Evolutionary conservation across 176 grass and related monocot genomes (phyloP).

Genomic region (Lolium multiflorum): DNA sequence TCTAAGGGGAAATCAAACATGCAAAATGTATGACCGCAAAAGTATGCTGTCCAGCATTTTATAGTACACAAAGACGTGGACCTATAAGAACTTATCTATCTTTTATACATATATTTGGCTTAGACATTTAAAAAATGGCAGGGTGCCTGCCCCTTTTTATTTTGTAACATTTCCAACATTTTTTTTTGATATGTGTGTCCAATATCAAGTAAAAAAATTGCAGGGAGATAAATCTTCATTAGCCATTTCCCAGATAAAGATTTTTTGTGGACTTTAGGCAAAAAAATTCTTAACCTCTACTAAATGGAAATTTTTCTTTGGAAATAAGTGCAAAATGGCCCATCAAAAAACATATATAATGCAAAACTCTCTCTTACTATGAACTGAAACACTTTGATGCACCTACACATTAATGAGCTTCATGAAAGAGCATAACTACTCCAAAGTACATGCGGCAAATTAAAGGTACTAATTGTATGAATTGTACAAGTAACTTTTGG

Average conservation of each 20-base stretch:
- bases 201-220: no score
- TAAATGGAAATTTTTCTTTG: background rate
- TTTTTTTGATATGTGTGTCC: background rate
- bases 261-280: background rate
- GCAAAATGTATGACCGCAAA: background rate
- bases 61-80: no score
- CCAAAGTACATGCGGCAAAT: background rate
- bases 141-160: background rate
- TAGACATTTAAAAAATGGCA: background rate
- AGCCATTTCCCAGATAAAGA: background rate
- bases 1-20: background rate
- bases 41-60: background rate
- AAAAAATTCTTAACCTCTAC: background rate
- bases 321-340: background rate
- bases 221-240: background rate
- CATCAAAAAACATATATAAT: background rate
- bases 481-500: slow-evolving; percentile 10
- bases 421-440: slow-evolving; percentile 19
- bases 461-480: background rate
- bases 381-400: slow-evolving; percentile 5
- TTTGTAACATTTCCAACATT: background rate
- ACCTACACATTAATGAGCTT: background rate
- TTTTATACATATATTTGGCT: background rate
- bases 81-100: background rate
- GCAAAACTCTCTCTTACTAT: background rate